phyloP scores from a whole-genome alignment of 2,329 filamentous ascomycete species.

The Exserohilum turcica region DNA sequence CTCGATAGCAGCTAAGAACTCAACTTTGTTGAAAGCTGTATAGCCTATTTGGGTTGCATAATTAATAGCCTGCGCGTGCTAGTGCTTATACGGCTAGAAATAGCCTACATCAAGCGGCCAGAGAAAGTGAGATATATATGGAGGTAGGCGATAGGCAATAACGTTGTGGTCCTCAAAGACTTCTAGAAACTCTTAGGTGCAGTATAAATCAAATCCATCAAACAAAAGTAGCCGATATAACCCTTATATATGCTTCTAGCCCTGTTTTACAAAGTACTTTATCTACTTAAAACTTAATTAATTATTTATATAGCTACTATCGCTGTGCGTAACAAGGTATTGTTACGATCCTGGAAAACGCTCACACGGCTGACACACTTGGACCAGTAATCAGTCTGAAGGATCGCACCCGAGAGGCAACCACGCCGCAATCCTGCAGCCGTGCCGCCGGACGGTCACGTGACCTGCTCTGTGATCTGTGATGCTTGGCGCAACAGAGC shows the following conservation, averaged over 20 bases:
- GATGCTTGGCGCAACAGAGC: too few species aligned
- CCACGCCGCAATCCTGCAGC: too few species aligned
- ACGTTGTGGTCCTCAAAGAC: not conserved
- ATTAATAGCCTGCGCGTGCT: not conserved
- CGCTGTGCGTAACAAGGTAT: not conserved
- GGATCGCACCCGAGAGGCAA: too few species aligned
- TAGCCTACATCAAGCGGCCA: not conserved
- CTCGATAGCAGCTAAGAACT: not conserved
- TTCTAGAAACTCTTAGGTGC: not conserved
- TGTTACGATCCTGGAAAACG: too few species aligned
- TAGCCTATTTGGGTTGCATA: not conserved
- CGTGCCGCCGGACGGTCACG: too few species aligned
- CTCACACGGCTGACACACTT: too few species aligned
- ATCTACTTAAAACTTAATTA: not conserved
- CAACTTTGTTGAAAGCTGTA: not conserved
- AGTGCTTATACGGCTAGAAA: not conserved
- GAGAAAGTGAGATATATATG: not conserved
- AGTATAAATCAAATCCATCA: not conserved
- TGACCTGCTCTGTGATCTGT: too few species aligned
- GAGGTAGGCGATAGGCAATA: not conserved
- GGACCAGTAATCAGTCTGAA: too few species aligned
- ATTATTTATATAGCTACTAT: not conserved
- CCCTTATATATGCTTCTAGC: not conserved
- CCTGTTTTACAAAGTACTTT: not conserved
- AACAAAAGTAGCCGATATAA: not conserved